Evolutionary conservation across 495 filamentous ascomycete genomes (phyloP).

Genomic region (Tuber magnatum): DNA sequence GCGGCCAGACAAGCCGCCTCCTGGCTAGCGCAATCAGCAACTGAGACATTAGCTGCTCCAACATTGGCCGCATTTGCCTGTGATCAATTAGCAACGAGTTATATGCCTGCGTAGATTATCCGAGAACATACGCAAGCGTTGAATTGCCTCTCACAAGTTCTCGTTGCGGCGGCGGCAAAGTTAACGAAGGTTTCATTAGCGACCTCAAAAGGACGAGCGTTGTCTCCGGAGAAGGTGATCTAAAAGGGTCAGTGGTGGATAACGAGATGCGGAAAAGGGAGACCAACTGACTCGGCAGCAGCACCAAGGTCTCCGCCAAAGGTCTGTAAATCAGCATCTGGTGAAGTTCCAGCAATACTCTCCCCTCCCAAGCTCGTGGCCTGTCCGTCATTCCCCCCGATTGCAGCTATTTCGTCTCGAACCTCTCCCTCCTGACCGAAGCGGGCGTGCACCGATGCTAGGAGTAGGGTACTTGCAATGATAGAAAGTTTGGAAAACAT

Average conservation of each 20-base stretch:
- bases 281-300: constrained; percentile 8
- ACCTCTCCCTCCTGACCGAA: constrained; percentile 52
- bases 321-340: constrained; percentile 20
- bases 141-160: constrained; percentile 32
- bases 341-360: constrained; percentile 39
- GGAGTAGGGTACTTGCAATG: neutral
- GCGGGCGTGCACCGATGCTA: constrained; percentile 38
- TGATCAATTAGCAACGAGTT: no score
- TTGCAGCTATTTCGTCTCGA: constrained; percentile 46
- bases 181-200: constrained; percentile 27
- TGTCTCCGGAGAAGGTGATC: constrained; percentile 27
- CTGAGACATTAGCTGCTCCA: constrained; percentile 1
- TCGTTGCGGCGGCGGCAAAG: constrained; percentile 25
- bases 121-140: constrained; percentile 18
- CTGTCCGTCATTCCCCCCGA: constrained; percentile 47
- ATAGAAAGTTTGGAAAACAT: neutral
- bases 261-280: no score
- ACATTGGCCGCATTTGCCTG: constrained; percentile 22
- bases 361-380: constrained; percentile 52
- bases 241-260: no score
- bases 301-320: constrained; percentile 25
- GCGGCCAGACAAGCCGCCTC: constrained; percentile 29
- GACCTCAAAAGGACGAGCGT: constrained; percentile 25
- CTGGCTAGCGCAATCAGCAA: constrained; percentile 29
- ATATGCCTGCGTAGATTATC: no score